Conservation (phyloP, 2,329 filamentous ascomycete species). For the Bipolaris victoriae region DNA sequence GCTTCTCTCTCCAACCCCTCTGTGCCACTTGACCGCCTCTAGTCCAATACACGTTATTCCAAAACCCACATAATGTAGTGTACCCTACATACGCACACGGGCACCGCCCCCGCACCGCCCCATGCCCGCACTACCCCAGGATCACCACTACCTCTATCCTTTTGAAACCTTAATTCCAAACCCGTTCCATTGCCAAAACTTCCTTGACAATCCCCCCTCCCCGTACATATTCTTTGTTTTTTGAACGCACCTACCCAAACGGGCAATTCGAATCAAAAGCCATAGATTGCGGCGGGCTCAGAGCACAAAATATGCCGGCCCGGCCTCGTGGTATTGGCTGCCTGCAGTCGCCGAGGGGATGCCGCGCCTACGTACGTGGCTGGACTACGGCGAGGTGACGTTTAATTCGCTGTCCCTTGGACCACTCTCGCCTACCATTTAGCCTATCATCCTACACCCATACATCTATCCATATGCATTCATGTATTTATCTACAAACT, state of each 20-base stretch:
- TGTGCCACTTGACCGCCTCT: too few species aligned
- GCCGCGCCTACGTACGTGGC: conserved; percentile 13
- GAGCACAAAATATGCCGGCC: conserved; percentile 17
- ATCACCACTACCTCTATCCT: too few species aligned
- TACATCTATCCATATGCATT: background rate
- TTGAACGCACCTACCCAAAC: conserved; percentile 2
- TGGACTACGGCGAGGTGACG: conserved; percentile 1
- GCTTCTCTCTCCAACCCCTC: too few species aligned
- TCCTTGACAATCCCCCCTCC: background rate
- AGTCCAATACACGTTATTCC: too few species aligned
- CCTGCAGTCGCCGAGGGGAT: conserved; percentile 7
- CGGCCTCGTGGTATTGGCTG: conserved; percentile 12
- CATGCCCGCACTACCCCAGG: too few species aligned
- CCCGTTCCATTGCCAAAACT: background rate
- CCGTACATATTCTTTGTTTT: background rate
- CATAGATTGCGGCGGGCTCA: conserved; percentile 22
- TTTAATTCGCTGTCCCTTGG: background rate
- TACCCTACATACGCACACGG: too few species aligned
- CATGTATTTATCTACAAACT: background rate
- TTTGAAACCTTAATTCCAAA: too few species aligned
- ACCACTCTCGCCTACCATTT: background rate
- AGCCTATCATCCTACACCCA: background rate
- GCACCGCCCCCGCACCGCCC: too few species aligned
- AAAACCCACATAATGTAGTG: too few species aligned
- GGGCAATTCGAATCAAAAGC: conserved; percentile 6